phyloP scores from a whole-genome alignment of 306 rosid species.

The Trifolium repens region DNA sequence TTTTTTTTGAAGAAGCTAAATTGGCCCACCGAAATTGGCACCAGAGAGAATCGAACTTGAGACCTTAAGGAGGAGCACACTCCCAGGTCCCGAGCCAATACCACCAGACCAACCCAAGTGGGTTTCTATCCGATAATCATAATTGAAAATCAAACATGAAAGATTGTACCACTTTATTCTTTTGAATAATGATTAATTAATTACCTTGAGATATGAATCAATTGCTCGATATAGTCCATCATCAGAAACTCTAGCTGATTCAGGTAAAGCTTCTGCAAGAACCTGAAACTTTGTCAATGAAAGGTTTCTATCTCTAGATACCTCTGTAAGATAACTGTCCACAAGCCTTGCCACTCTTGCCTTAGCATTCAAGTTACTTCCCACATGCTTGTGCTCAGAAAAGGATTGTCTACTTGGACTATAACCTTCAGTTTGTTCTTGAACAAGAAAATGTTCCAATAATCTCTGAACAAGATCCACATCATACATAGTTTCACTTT shows the following conservation, averaged over 20 bases:
- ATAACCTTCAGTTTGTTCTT: conserved; percentile 77
- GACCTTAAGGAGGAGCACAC: too few species aligned
- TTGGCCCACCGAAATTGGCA: too few species aligned
- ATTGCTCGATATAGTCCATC: conserved; percentile 97
- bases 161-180: not conserved
- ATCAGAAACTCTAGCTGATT: conserved; percentile 86
- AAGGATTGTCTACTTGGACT: conserved; percentile 72
- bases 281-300: conserved; percentile 97
- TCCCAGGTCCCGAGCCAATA: too few species aligned
- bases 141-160: conserved; percentile 27
- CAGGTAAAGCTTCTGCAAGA: conserved; percentile 98
- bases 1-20: too few species aligned
- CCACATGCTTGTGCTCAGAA: conserved; percentile 61
- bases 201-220: conserved; percentile 96
- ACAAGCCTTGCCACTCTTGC: conserved; percentile 94
- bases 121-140: too few species aligned
- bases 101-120: too few species aligned
- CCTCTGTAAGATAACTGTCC: conserved; percentile 95
- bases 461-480: conserved; percentile 97
- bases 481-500: conserved; percentile 71
- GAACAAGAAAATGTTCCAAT: conserved; percentile 92
- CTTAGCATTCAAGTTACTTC: conserved; percentile 69
- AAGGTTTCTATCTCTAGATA: conserved; percentile 89
- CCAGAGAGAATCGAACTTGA: too few species aligned
- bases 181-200: conserved; percentile 13